Evolutionary conservation across 2,329 filamentous ascomycete species (phyloP).

Genomic region (Penicillium corylophilum): DNA sequence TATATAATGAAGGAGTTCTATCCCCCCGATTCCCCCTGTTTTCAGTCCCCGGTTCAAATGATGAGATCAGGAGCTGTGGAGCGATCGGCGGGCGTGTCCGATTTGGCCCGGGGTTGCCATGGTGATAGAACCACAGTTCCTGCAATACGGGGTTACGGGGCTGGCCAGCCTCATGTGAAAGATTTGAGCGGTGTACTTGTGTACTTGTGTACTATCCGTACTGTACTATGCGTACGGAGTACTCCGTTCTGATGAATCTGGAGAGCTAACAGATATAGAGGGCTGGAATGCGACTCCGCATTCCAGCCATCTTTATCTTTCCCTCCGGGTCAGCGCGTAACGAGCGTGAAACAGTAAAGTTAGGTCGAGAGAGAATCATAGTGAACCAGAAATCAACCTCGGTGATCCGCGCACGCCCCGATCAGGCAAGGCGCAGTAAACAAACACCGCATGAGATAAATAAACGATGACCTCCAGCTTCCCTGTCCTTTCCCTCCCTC

Average conservation of each 20-base stretch:
- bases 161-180: conserved; percentile 20
- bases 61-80: background rate
- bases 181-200: background rate
- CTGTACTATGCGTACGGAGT: background rate
- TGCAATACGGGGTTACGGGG: background rate
- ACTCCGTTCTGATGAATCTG: background rate
- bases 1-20: background rate
- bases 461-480: conserved; percentile 20
- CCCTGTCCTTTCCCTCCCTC: conserved; percentile 9
- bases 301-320: background rate
- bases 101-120: conserved; percentile 21
- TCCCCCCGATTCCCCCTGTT: background rate
- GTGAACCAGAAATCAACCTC: conserved; percentile 8
- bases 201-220: background rate
- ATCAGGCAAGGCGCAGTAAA: conserved; percentile 22
- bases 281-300: background rate
- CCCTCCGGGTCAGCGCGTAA: background rate
- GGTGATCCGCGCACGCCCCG: conserved; percentile 17
- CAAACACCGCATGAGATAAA: conserved; percentile 24
- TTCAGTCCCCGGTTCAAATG: too few species aligned
- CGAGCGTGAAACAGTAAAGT: background rate
- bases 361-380: background rate
- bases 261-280: background rate
- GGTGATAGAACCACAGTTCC: conserved; percentile 6
- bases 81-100: conserved; percentile 14